Conservation (phyloP, 192 early-diverging fungal species). For the Coemansia biformis region DNA sequence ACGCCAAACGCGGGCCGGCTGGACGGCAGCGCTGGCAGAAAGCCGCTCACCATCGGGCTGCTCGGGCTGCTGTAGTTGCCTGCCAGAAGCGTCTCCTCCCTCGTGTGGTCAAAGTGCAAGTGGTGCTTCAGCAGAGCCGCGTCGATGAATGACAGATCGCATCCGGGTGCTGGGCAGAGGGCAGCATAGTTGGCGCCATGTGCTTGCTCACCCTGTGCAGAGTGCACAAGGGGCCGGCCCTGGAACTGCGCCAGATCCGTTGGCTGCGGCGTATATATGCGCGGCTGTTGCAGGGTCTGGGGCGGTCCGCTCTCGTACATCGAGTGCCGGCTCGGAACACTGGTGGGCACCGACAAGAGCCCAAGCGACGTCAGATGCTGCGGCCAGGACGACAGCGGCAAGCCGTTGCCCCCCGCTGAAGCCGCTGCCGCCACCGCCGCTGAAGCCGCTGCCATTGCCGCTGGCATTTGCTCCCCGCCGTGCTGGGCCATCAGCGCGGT, state of each 20-base stretch:
- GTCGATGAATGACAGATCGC: constrained; percentile 30
- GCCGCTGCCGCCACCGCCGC: constrained; percentile 17
- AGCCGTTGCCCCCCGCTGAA: constrained; percentile 1
- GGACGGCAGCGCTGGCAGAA: constrained; percentile 21
- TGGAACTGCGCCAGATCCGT: constrained; percentile 40
- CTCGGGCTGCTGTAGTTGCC: constrained; percentile 26
- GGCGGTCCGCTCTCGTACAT: constrained; percentile 2
- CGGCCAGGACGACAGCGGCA: constrained; percentile 14
- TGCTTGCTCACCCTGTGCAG: neutral
- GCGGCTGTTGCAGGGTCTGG: constrained; percentile 14
- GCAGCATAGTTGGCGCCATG: too few relatives aligned
- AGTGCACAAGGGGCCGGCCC: neutral
- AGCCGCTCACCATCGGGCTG: constrained; percentile 23
- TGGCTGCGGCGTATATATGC: constrained; percentile 27
- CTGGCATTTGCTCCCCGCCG: constrained; percentile 7
- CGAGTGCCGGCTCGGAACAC: constrained; percentile 5
- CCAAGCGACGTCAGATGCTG: constrained; percentile 20
- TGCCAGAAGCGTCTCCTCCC: constrained; percentile 6
- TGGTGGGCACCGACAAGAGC: constrained; percentile 7
- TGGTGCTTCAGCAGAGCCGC: constrained; percentile 39
- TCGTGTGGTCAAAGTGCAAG: constrained; percentile 29
- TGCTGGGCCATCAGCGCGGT: constrained; percentile 23
- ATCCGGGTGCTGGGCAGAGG: constrained; percentile 20
- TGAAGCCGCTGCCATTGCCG: constrained; percentile 13
- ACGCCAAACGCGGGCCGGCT: too few relatives aligned